A percentile compares a stretch with the other conserved stretches of the same genome.
Conservation (phyloP, 2,329 filamentous ascomycete species). For the Verticillium dahliae region DNA sequence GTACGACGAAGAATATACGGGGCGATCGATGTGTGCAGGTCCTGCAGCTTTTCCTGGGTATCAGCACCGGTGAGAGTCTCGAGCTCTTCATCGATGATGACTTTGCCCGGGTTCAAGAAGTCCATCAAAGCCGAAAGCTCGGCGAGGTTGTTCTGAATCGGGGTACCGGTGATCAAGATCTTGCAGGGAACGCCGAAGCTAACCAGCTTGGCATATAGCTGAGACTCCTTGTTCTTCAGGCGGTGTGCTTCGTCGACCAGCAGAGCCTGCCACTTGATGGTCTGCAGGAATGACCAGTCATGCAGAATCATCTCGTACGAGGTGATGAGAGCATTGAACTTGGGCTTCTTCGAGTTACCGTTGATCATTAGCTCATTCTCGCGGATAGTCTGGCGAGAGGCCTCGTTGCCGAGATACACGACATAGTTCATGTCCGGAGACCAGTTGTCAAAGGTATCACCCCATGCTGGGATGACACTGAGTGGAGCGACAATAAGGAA, state of each 20-base stretch:
- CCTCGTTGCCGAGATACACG: constrained; percentile 87
- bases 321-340: constrained; percentile 96
- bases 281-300: constrained; percentile 76
- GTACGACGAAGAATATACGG: constrained; percentile 94
- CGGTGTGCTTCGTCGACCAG: constrained; percentile 96
- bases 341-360: constrained; percentile 79
- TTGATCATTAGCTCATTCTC: constrained; percentile 86
- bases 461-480: constrained; percentile 96
- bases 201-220: constrained; percentile 78
- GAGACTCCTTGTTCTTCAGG: constrained; percentile 91
- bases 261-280: constrained; percentile 96
- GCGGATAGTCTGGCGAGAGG: constrained; percentile 77
- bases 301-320: constrained; percentile 94
- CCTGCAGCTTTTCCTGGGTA: constrained; percentile 79
- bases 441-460: constrained; percentile 95
- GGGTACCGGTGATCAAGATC: constrained; percentile 91
- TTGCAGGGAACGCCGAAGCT: constrained; percentile 85
- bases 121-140: constrained; percentile 91
- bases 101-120: constrained; percentile 92
- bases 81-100: constrained; percentile 85
- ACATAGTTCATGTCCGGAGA: constrained; percentile 95
- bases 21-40: constrained; percentile 79
- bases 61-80: constrained; percentile 70
- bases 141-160: constrained; percentile 92
- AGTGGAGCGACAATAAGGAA: constrained; percentile 95